Evolutionary conservation across 1,284 basidiomycete genomes (phyloP).

Genomic region (Ceratobasidium sp.): DNA sequence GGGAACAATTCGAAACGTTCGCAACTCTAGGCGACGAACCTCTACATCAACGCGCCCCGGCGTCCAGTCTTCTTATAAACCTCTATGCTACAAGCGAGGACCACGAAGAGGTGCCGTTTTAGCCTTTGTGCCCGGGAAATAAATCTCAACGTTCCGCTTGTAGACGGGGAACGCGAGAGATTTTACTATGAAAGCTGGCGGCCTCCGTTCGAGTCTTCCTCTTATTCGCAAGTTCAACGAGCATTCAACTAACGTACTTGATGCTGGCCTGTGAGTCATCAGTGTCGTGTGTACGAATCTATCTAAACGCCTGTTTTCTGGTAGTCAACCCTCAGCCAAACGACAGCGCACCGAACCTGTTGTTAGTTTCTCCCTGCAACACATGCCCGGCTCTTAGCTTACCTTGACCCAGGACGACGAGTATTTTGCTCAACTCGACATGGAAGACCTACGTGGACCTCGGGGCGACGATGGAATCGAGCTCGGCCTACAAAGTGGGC

Average conservation of each 20-base stretch:
- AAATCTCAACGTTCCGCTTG: not conserved
- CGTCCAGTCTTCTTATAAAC: constrained; percentile 84
- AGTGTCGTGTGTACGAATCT: not conserved
- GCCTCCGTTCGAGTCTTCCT: constrained; percentile 86
- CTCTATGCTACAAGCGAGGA: constrained; percentile 91
- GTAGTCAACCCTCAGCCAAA: constrained; percentile 62
- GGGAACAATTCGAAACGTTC: not conserved
- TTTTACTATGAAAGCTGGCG: constrained; percentile 95
- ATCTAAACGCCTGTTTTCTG: constrained; percentile 40
- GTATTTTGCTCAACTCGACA: constrained; percentile 78
- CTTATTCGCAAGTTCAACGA: constrained; percentile 98
- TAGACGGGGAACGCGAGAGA: constrained; percentile 90
- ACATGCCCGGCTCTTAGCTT: not conserved
- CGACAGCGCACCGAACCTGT: constrained; percentile 60
- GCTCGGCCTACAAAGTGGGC: constrained; percentile 74
- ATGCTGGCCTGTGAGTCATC: constrained; percentile 71
- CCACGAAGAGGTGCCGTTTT: constrained; percentile 76
- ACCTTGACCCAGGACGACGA: constrained; percentile 49
- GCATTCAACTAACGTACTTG: constrained; percentile 90
- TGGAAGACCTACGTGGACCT: constrained; percentile 84
- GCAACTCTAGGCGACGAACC: constrained; percentile 78
- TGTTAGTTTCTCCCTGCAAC: not conserved
- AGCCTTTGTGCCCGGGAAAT: constrained; percentile 16
- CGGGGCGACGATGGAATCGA: constrained; percentile 73
- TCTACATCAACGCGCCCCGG: constrained; percentile 70